A percentile compares a stretch with the other conserved stretches of the same genome.
Conservation (phyloP, 805 yeast genomes). For the Teunomyces funiuensis region DNA sequence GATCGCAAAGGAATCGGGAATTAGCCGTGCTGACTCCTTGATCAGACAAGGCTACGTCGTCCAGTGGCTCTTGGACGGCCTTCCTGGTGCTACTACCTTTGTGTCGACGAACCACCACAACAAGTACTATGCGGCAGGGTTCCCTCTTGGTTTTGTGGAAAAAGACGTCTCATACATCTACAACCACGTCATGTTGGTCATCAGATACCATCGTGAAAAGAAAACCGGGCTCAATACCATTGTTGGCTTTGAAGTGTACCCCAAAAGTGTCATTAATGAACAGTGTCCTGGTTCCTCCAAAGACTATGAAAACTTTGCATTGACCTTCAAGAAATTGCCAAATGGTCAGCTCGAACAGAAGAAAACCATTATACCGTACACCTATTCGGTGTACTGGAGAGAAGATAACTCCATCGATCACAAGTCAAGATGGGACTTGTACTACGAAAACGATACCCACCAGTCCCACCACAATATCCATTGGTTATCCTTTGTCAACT, state of each 20-base stretch:
- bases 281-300: constrained; percentile 76
- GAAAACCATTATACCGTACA: constrained; percentile 60
- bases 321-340: constrained; percentile 31
- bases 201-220: constrained; percentile 59
- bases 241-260: constrained; percentile 89
- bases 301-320: constrained; percentile 54
- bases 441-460: constrained; percentile 53
- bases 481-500: constrained; percentile 75
- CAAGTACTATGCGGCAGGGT: constrained; percentile 82
- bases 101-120: constrained; percentile 54
- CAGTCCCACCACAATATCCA: constrained; percentile 54
- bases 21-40: constrained; percentile 57
- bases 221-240: constrained; percentile 51
- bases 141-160: constrained; percentile 73
- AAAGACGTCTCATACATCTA: constrained; percentile 60
- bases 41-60: constrained; percentile 71
- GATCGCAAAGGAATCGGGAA: constrained; percentile 49
- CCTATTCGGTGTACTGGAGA: constrained; percentile 87
- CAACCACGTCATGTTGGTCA: constrained; percentile 79
- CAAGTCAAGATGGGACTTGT: constrained; percentile 72
- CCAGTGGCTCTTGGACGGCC: constrained; percentile 80
- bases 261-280: constrained; percentile 67
- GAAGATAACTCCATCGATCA: constrained; percentile 70
- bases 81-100: constrained; percentile 88
- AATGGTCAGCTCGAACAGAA: constrained; percentile 13